phyloP scores from a whole-genome alignment of 495 filamentous ascomycete species.

The Xylaria cubensis region DNA sequence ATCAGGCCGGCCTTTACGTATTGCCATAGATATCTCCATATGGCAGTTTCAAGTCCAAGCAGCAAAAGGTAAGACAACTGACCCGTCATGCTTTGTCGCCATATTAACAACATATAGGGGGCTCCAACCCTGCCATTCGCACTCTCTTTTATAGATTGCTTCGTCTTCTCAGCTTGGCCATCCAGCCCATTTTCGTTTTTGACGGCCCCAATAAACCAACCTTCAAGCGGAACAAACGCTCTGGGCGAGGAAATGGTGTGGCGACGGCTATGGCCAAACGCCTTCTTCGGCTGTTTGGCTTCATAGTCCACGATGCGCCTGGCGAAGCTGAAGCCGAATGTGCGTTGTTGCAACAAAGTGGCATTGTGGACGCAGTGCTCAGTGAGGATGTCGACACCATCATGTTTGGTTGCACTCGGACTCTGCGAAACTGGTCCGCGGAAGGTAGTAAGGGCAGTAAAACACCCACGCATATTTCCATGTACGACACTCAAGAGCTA shows the following conservation, averaged over 20 bases:
- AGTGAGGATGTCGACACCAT: slow-evolving; percentile 98
- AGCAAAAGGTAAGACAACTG: slow-evolving; percentile 62
- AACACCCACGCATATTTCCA: slow-evolving; percentile 83
- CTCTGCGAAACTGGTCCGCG: slow-evolving; percentile 82
- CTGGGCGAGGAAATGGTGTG: slow-evolving; percentile 54
- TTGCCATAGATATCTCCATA: slow-evolving; percentile 95
- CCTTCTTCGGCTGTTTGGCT: slow-evolving; percentile 83
- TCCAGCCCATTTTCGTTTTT: slow-evolving; percentile 94
- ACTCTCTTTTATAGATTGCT: slow-evolving; percentile 93
- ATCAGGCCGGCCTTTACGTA: slow-evolving; percentile 73
- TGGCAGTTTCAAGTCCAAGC: slow-evolving; percentile 96
- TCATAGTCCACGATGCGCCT: slow-evolving; percentile 84
- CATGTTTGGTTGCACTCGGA: slow-evolving; percentile 90
- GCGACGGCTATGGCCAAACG: slow-evolving; percentile 73
- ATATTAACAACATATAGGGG: slow-evolving; percentile 55
- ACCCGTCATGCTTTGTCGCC: background rate
- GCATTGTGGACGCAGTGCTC: slow-evolving; percentile 92
- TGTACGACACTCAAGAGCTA: slow-evolving; percentile 66
- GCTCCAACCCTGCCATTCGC: slow-evolving; percentile 87
- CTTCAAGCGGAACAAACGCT: slow-evolving; percentile 84
- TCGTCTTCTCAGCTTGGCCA: slow-evolving; percentile 77
- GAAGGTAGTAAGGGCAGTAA: slow-evolving; percentile 68
- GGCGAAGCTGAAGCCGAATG: slow-evolving; percentile 98
- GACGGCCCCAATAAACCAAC: slow-evolving; percentile 89
- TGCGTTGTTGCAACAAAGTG: slow-evolving; percentile 79